Evolutionary conservation across 2,329 filamentous ascomycete genomes (phyloP).

Genomic region (Penicillium sclerotiorum): DNA sequence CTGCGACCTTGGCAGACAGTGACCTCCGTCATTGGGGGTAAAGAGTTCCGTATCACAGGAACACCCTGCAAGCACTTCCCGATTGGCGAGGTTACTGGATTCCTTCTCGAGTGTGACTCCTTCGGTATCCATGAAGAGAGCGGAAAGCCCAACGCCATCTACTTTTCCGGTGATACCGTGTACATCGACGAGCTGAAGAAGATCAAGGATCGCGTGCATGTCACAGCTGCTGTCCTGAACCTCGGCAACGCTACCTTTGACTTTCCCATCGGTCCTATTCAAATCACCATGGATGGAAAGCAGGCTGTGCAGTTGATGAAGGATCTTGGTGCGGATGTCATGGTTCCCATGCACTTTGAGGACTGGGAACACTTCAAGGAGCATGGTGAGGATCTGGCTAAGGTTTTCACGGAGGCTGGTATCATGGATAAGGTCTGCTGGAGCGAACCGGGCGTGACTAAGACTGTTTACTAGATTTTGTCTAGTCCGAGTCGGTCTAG

Average conservation of each 20-base stretch:
- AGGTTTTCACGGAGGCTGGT: constrained; percentile 39
- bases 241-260: constrained; percentile 32
- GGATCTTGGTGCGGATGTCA: constrained; percentile 43
- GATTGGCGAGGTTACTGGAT: constrained; percentile 50
- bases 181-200: constrained; percentile 46
- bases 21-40: constrained; percentile 31
- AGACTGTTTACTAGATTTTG: too few relatives aligned
- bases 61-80: constrained; percentile 51
- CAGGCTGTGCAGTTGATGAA: constrained; percentile 44
- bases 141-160: constrained; percentile 51
- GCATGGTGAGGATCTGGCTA: constrained; percentile 30
- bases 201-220: constrained; percentile 41
- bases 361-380: constrained; percentile 51
- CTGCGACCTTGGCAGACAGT: constrained; percentile 45
- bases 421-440: constrained; percentile 39
- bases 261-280: constrained; percentile 17
- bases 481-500: too few relatives aligned
- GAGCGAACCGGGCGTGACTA: constrained; percentile 29
- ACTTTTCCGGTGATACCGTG: constrained; percentile 55
- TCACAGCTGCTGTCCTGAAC: constrained; percentile 47
- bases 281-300: constrained; percentile 51
- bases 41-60: constrained; percentile 43
- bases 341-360: constrained; percentile 55
- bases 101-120: constrained; percentile 40
- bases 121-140: constrained; percentile 43